phyloP scores from a whole-genome alignment of 495 filamentous ascomycete genomes.

The Penicillium steckii region DNA sequence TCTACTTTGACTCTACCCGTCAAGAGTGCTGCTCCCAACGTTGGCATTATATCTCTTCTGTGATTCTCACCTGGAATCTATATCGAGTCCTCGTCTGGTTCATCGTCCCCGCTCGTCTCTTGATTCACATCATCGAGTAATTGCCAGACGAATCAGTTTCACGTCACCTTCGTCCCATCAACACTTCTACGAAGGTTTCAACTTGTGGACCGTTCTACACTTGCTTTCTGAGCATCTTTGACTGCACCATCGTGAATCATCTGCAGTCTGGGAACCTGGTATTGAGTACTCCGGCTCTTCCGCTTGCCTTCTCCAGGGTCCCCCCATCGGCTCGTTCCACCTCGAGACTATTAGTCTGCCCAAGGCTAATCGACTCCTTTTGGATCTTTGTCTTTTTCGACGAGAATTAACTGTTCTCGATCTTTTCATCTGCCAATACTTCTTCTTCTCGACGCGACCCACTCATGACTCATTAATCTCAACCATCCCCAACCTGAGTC shows the following conservation, averaged over 20 bases:
- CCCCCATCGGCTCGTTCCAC: slow-evolving; percentile 5
- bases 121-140: background rate
- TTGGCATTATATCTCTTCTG: background rate
- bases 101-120: too few relatives aligned
- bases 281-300: slow-evolving; percentile 39
- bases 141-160: slow-evolving; percentile 1
- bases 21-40: slow-evolving; percentile 9
- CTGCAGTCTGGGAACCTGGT: slow-evolving; percentile 33
- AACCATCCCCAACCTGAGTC: slow-evolving; percentile 35
- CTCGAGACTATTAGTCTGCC: slow-evolving; percentile 5
- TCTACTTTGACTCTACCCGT: slow-evolving; percentile 2
- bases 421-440: slow-evolving; percentile 14
- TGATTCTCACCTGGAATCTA: too few relatives aligned
- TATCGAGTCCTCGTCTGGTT: too few relatives aligned
- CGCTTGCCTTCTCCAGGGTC: slow-evolving; percentile 30
- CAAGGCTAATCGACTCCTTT: slow-evolving; percentile 17
- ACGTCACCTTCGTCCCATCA: slow-evolving; percentile 8
- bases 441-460: slow-evolving; percentile 15
- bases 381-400: background rate
- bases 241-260: slow-evolving; percentile 35
- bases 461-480: slow-evolving; percentile 42
- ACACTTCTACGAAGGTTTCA: slow-evolving; percentile 7
- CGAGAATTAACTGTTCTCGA: slow-evolving; percentile 6
- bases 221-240: slow-evolving; percentile 18
- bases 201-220: slow-evolving; percentile 16